A percentile compares a stretch with the other conserved stretches of the same genome.
These are phyloP conservation scores for Aegilops speltoides DNA, from an alignment of 176 grass and related monocot species.

Conservation along the genomic window DNA sequence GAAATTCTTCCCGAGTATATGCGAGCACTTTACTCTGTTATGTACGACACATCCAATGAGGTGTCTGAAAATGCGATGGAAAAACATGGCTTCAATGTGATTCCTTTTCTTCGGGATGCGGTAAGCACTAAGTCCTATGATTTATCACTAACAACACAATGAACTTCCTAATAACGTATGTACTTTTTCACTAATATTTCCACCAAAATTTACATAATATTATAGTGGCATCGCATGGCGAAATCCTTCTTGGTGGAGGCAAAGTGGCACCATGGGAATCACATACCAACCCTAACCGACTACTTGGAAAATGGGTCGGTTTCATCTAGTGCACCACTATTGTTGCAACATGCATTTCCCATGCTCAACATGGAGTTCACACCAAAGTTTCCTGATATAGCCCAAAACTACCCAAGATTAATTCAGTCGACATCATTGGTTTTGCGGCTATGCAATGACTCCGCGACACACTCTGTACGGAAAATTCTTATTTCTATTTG, in stretches of 20 bases:
- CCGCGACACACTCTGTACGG: neutral
- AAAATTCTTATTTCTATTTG: too few relatives aligned
- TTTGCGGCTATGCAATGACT: constrained; percentile 32
- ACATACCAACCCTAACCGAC: constrained; percentile 29
- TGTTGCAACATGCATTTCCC: constrained; percentile 14
- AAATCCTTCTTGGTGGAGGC: constrained; percentile 37
- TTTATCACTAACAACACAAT: too few relatives aligned
- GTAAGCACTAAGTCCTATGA: neutral
- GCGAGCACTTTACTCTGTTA: constrained; percentile 16
- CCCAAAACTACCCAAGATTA: constrained; percentile 21
- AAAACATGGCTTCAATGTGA: constrained; percentile 19
- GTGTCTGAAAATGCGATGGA: constrained; percentile 11
- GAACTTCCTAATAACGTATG: neutral
- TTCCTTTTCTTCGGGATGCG: constrained; percentile 23
- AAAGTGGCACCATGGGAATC: constrained; percentile 34
- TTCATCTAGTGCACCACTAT: neutral
- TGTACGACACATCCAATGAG: constrained; percentile 50
- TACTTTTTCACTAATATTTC: neutral
- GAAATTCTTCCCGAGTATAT: constrained; percentile 50
- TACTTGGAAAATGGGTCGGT: neutral
- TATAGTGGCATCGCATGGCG: constrained; percentile 35
- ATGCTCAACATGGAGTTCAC: neutral
- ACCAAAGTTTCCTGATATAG: neutral
- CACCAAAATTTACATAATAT: neutral
- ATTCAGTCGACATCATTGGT: constrained; percentile 20